Evolutionary conservation across 2,329 filamentous ascomycete species (phyloP).

Genomic region (Talaromyces sp.): DNA sequence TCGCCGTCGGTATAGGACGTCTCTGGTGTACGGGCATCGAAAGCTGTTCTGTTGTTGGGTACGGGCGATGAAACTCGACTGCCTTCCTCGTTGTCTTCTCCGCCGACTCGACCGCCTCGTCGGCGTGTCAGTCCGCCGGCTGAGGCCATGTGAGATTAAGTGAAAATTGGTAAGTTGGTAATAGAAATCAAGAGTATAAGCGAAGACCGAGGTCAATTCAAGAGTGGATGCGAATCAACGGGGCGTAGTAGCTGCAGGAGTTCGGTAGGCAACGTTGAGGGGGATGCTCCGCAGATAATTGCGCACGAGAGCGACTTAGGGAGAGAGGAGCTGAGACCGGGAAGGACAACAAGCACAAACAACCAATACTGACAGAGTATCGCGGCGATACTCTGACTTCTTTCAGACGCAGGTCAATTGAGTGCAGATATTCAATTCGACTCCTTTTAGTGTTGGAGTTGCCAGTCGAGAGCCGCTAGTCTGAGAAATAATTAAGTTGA

Average conservation of each 20-base stretch:
- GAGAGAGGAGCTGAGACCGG: slow-evolving; percentile 3
- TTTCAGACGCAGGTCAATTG: slow-evolving; percentile 6
- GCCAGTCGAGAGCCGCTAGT: neutral
- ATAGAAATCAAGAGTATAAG: neutral
- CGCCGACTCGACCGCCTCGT: slow-evolving; percentile 58
- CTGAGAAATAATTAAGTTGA: slow-evolving; percentile 10
- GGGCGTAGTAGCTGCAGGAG: neutral
- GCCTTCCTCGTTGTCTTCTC: slow-evolving; percentile 60
- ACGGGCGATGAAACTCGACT: slow-evolving; percentile 65
- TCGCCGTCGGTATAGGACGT: slow-evolving; percentile 83
- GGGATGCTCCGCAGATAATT: slow-evolving; percentile 15
- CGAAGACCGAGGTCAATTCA: neutral
- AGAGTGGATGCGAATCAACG: neutral
- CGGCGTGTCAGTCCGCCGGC: slow-evolving; percentile 70
- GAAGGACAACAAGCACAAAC: slow-evolving; percentile 1
- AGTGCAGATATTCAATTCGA: neutral
- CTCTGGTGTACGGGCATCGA: slow-evolving; percentile 56
- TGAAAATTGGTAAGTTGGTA: neutral
- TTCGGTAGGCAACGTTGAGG: slow-evolving; percentile 8
- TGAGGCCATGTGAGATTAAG: slow-evolving; percentile 53
- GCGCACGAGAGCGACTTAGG: slow-evolving; percentile 17
- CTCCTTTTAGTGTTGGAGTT: neutral
- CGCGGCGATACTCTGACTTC: neutral
- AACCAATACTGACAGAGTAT: neutral
- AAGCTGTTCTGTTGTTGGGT: slow-evolving; percentile 58